These are phyloP conservation scores for Epichloe sp. DNA, from an alignment of 2,329 filamentous ascomycete species.

Conservation along the genomic window DNA sequence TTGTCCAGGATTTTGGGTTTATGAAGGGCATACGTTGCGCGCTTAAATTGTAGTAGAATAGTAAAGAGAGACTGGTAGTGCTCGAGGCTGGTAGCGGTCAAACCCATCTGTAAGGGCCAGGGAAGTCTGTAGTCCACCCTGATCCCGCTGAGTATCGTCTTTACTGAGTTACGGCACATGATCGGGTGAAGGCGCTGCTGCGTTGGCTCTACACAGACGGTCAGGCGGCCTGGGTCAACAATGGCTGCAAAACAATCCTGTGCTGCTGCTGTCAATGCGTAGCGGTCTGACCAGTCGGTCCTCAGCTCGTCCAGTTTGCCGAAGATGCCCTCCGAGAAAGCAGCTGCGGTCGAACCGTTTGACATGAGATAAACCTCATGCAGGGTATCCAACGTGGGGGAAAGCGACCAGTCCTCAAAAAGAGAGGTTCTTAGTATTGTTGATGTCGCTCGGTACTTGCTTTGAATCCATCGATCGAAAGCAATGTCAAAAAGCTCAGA, in stretches of 20 bases:
- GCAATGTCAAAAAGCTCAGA: slow-evolving; percentile 58
- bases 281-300: slow-evolving; percentile 64
- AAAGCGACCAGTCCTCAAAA: slow-evolving; percentile 52
- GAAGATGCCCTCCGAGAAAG: slow-evolving; percentile 59
- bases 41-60: slow-evolving; percentile 63
- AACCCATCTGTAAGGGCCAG: slow-evolving; percentile 58
- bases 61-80: slow-evolving; percentile 63
- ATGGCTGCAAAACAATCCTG: slow-evolving; percentile 54
- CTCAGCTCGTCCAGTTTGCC: slow-evolving; percentile 53
- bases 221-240: slow-evolving; percentile 49
- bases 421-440: slow-evolving; percentile 52
- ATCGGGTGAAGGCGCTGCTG: slow-evolving; percentile 28
- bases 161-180: slow-evolving; percentile 43
- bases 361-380: slow-evolving; percentile 64
- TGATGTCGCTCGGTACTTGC: slow-evolving; percentile 59
- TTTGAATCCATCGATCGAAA: slow-evolving; percentile 65
- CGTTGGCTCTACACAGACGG: slow-evolving; percentile 37
- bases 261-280: slow-evolving; percentile 64
- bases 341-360: slow-evolving; percentile 54
- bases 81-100: slow-evolving; percentile 49
- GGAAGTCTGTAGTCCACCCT: slow-evolving; percentile 54
- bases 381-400: slow-evolving; percentile 49
- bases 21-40: slow-evolving; percentile 55
- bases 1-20: slow-evolving; percentile 33
- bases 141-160: slow-evolving; percentile 43